A percentile compares a stretch with the other conserved stretches of the same genome.
Evolutionary conservation across 2,329 filamentous ascomycete species (phyloP).

Genomic region (Nothopassalora personata): DNA sequence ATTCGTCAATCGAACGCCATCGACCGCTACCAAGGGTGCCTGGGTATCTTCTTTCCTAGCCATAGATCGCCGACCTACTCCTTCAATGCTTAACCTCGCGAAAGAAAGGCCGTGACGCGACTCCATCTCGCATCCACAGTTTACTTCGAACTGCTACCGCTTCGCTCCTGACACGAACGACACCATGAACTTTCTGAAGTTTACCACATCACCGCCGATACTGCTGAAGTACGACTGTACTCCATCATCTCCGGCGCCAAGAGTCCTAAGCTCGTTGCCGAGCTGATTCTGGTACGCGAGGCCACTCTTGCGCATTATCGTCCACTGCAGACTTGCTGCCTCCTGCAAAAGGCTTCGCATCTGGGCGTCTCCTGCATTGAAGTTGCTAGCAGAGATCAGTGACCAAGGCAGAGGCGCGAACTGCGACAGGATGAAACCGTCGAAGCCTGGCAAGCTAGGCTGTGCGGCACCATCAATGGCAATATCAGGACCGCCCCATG

Average conservation of each 20-base stretch:
- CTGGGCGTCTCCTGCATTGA: constrained; percentile 82
- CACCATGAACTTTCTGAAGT: constrained; percentile 44
- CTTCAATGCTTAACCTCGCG: neutral
- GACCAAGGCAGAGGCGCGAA: constrained; percentile 91
- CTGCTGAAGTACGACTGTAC: constrained; percentile 61
- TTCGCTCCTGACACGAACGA: constrained; percentile 37
- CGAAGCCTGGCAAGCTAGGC: constrained; percentile 71
- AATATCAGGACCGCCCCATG: constrained; percentile 85
- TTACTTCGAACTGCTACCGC: constrained; percentile 4
- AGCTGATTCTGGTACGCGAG: constrained; percentile 69
- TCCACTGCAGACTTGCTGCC: constrained; percentile 80
- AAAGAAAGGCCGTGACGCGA: neutral
- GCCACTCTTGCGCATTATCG: constrained; percentile 85
- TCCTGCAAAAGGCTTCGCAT: constrained; percentile 82
- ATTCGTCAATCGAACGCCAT: neutral
- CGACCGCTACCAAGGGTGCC: neutral
- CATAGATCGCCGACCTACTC: neutral
- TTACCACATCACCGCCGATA: constrained; percentile 41
- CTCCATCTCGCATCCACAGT: neutral
- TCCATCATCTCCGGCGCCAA: constrained; percentile 60
- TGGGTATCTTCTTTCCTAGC: constrained; percentile 2
- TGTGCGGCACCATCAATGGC: constrained; percentile 46
- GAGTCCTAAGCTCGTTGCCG: constrained; percentile 57
- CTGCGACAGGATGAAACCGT: constrained; percentile 79
- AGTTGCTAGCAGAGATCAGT: constrained; percentile 70